Base-by-base conservation (phyloP, 2,329 filamentous ascomycete genomes). In the Exophiala sp. region DNA sequence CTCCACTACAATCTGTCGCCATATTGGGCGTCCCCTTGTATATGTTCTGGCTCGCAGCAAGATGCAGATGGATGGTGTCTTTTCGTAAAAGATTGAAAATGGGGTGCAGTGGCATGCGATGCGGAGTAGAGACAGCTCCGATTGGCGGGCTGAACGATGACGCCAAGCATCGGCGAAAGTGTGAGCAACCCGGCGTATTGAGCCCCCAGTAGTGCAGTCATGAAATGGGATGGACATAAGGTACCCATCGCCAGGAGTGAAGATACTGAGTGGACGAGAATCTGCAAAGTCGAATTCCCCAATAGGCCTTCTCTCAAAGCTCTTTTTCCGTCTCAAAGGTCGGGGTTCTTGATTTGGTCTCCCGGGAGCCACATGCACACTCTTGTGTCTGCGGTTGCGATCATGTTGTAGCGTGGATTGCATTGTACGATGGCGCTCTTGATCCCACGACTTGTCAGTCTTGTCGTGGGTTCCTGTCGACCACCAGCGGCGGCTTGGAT, bases 321-420 rank as follows among this genome's bases (percentile, higher is more conserved):
- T n/a, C n/a, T n/a, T n/a, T n/a, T n/a, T 1, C 21, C 16, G 14
- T 21, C n/a, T 59, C 43, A 60, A n/a, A 57, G 45, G 23, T 60
- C 57, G 2, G 52, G 32, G 21, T 49, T 48, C 42, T 57, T 60
- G 50, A 59, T 58, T 30, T 61, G 58, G 23, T 52, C 53, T 22
- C 47, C 43, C 24, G 86, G 86, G 29, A 87, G 67, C 85, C 86
- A 90, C 60, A 90, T 87, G 16, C 87, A 70, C 53, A 88, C 73
- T 46, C 96, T 89, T 63, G 85, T 85, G 61, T 97, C 90, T 2
- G 88, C 93, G 38, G 85, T 93, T 7, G 88, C 90, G 59, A 97
- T 78, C 72, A 96, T 83, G 68, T 97, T 96, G 68, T 85, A 93
- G 43, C 90, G 79, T 21, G 90, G 93, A 65, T 96, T 97, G 66